These are phyloP conservation scores for Rhododendron molle DNA, from an alignment of 148 eudicot species.

Conservation along the genomic window DNA sequence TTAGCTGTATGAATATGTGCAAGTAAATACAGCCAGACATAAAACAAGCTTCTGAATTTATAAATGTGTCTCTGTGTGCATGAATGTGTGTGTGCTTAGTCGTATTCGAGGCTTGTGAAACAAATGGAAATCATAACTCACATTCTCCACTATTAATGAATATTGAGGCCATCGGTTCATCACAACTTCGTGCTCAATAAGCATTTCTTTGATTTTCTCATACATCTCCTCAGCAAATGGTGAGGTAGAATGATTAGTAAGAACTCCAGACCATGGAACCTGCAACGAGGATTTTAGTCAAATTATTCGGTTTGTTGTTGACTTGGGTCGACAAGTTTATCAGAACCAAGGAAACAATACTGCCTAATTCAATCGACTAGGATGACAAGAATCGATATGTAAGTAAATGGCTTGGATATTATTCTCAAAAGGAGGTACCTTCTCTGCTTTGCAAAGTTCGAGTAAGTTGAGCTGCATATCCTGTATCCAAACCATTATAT, in stretches of 20 bases:
- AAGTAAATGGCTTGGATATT: background rate
- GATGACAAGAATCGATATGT: background rate
- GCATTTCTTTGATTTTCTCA: constrained; percentile 50
- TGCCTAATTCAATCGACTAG: background rate
- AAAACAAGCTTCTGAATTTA: background rate
- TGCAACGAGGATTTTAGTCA: constrained; percentile 20
- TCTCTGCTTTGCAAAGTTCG: constrained; percentile 79
- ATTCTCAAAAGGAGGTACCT: constrained; percentile 35
- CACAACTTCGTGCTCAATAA: constrained; percentile 63
- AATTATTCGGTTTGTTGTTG: background rate
- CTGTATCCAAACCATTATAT: constrained; percentile 84
- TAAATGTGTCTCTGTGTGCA: background rate
- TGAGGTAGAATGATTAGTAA: constrained; percentile 73
- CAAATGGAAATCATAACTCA: constrained; percentile 27
- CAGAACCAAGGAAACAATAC: background rate
- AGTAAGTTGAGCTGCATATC: constrained; percentile 72
- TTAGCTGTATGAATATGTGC: constrained; percentile 9
- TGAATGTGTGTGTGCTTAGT: background rate
- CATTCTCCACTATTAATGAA: constrained; percentile 70
- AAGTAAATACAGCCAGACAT: background rate
- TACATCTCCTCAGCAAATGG: constrained; percentile 83
- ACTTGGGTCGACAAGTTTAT: background rate
- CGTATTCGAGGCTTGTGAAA: background rate
- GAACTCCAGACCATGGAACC: constrained; percentile 74
- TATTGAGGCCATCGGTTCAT: constrained; percentile 89